phyloP scores from a whole-genome alignment of 306 rosid species.

The Calophaca sinica region DNA sequence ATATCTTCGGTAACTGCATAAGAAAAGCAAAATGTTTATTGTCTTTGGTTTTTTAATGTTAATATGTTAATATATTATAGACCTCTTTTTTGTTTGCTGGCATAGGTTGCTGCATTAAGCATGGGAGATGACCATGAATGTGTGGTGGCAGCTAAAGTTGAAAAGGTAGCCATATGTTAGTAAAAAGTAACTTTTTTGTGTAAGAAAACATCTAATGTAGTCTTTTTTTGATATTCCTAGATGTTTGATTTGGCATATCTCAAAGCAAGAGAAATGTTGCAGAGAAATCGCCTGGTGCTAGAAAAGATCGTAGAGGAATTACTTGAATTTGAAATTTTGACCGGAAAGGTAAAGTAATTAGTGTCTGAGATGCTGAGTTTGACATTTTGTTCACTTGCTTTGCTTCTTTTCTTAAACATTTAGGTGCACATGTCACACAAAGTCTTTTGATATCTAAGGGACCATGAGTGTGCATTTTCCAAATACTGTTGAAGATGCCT shows the following conservation, averaged over 20 bases:
- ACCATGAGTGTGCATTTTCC: conserved; percentile 12
- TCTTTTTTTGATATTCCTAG: conserved; percentile 51
- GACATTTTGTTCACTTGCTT: conserved; percentile 31
- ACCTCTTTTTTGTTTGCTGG: conserved; percentile 42
- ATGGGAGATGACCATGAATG: conserved; percentile 89
- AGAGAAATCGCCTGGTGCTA: conserved; percentile 71
- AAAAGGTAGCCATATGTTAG: conserved; percentile 61
- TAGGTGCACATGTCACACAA: conserved; percentile 1
- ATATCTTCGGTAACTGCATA: conserved; percentile 20
- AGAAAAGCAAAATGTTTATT: conserved; percentile 18
- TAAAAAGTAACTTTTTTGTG: conserved; percentile 9
- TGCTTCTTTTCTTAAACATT: conserved; percentile 17
- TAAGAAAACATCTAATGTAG: conserved; percentile 31
- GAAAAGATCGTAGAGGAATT: conserved; percentile 90
- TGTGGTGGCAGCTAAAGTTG: conserved; percentile 89
- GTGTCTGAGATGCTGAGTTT: conserved; percentile 32
- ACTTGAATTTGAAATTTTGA: conserved; percentile 87
- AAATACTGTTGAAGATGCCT: conserved; percentile 10
- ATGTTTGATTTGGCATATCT: conserved; percentile 87
- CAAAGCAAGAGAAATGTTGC: conserved; percentile 83
- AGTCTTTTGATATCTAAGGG: conserved; percentile 5
- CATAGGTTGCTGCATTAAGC: conserved; percentile 78
- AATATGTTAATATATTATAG: conserved; percentile 28
- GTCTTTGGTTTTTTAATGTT: conserved; percentile 26
- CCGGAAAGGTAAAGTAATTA: conserved; percentile 70